phyloP scores from a whole-genome alignment of 2,329 filamentous ascomycete genomes.

The Bipolaris sorokiniana region DNA sequence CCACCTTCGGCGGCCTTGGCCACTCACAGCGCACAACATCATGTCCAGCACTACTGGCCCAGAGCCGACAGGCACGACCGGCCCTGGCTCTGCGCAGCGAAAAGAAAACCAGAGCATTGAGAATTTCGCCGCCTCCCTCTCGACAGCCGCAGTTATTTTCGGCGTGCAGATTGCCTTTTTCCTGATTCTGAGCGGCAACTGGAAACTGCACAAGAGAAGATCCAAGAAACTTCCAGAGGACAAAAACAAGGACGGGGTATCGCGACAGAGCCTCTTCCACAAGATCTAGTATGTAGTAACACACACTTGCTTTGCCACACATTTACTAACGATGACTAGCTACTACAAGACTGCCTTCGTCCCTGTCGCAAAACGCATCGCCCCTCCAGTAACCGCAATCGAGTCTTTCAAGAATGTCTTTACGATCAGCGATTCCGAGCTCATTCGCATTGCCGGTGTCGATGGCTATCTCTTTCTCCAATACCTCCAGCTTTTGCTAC shows the following conservation, averaged over 20 bases:
- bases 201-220: slow-evolving; percentile 36
- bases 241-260: slow-evolving; percentile 24
- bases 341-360: slow-evolving; percentile 50
- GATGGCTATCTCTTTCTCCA: slow-evolving; percentile 98
- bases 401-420: slow-evolving; percentile 58
- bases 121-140: slow-evolving; percentile 47
- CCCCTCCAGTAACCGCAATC: slow-evolving; percentile 43
- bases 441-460: slow-evolving; percentile 93
- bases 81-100: slow-evolving; percentile 19
- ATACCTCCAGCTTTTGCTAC: slow-evolving; percentile 82
- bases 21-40: slow-evolving; percentile 5
- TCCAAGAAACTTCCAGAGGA: slow-evolving; percentile 21
- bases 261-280: slow-evolving; percentile 45
- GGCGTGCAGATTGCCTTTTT: slow-evolving; percentile 44
- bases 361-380: slow-evolving; percentile 43
- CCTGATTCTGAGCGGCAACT: slow-evolving; percentile 48
- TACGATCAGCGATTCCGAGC: slow-evolving; percentile 75
- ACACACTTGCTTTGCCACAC: neutral
- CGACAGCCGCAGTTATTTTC: slow-evolving; percentile 45
- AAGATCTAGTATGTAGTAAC: slow-evolving; percentile 44
- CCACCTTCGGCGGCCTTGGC: slow-evolving; percentile 5
- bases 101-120: slow-evolving; percentile 44
- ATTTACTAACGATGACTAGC: slow-evolving; percentile 31
- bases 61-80: slow-evolving; percentile 1
- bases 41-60: slow-evolving; percentile 14